Evolutionary conservation across 805 yeast genomes (phyloP).

Genomic region (Sugiyamaella qingdaonensis): DNA sequence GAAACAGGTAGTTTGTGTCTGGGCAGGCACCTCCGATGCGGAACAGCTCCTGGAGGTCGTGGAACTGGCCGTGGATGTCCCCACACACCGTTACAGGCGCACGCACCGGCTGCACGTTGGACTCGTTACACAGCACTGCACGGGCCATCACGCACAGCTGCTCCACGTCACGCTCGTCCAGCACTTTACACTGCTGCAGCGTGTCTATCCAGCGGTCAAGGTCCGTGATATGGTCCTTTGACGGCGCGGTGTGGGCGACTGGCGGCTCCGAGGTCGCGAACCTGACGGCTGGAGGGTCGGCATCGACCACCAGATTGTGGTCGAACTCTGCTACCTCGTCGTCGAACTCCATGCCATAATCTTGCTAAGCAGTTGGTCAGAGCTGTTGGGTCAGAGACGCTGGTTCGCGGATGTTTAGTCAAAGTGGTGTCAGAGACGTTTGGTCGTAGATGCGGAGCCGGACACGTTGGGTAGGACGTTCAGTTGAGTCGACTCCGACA

Average conservation of each 20-base stretch:
- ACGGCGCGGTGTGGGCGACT: neutral
- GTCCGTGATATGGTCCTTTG: slow-evolving; percentile 35
- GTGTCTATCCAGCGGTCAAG: slow-evolving; percentile 86
- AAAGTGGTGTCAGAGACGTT: no score
- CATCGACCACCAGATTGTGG: neutral
- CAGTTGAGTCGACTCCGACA: no score
- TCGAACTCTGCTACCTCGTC: neutral
- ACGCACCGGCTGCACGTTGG: slow-evolving; percentile 90
- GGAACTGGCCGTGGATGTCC: slow-evolving; percentile 95
- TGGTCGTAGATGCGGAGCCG: no score
- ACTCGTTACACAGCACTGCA: slow-evolving; percentile 73
- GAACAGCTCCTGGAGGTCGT: slow-evolving; percentile 87
- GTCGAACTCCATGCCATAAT: neutral
- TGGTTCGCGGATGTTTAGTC: no score
- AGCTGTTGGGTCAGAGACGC: no score
- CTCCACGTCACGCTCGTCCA: slow-evolving; percentile 74
- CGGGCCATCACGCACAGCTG: slow-evolving; percentile 81
- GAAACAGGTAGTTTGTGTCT: slow-evolving; percentile 79
- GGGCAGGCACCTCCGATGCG: slow-evolving; percentile 95
- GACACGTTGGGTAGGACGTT: no score
- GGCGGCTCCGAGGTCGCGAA: neutral
- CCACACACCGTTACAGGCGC: slow-evolving; percentile 97
- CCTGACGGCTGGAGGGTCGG: neutral
- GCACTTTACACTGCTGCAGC: slow-evolving; percentile 72
- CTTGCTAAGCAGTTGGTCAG: no score